phyloP scores from a whole-genome alignment of 2,329 filamentous ascomycete species.

The Trichoderma harzianum region DNA sequence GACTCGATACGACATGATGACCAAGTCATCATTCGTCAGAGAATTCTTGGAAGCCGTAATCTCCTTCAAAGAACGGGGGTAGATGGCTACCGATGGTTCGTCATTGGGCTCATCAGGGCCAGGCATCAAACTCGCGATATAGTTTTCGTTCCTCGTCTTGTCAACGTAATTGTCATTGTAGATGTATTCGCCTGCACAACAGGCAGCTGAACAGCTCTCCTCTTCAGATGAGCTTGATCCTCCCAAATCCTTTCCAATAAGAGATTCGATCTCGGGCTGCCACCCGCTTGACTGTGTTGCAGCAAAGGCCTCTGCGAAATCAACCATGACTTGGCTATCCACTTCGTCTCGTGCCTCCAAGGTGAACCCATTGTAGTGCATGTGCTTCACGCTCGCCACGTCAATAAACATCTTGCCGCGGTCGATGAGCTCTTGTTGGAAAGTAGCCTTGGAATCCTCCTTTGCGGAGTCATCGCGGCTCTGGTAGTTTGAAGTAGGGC shows the following conservation, averaged over 20 bases:
- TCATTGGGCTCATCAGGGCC: background rate
- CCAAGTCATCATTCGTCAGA: constrained; percentile 25
- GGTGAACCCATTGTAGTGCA: constrained; percentile 26
- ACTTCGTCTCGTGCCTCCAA: constrained; percentile 12
- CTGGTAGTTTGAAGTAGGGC: background rate
- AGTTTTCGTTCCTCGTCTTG: constrained; percentile 5
- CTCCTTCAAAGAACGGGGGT: constrained; percentile 5
- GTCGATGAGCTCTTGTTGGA: constrained; percentile 21
- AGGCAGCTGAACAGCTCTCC: background rate
- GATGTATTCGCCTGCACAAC: background rate
- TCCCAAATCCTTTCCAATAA: background rate
- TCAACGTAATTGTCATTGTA: constrained; percentile 15
- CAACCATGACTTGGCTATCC: constrained; percentile 17
- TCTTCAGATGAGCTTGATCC: background rate
- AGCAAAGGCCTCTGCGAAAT: constrained; percentile 16
- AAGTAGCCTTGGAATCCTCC: background rate
- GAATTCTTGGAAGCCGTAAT: background rate
- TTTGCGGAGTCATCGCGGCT: background rate
- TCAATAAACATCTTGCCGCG: constrained; percentile 25
- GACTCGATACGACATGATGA: constrained; percentile 34
- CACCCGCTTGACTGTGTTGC: background rate
- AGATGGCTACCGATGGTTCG: background rate
- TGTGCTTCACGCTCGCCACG: constrained; percentile 23
- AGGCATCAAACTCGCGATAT: background rate
- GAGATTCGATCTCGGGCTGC: background rate